Evolutionary conservation across 164 flowering plant genomes (phyloP).

Genomic region (Macadamia integrifolia): DNA sequence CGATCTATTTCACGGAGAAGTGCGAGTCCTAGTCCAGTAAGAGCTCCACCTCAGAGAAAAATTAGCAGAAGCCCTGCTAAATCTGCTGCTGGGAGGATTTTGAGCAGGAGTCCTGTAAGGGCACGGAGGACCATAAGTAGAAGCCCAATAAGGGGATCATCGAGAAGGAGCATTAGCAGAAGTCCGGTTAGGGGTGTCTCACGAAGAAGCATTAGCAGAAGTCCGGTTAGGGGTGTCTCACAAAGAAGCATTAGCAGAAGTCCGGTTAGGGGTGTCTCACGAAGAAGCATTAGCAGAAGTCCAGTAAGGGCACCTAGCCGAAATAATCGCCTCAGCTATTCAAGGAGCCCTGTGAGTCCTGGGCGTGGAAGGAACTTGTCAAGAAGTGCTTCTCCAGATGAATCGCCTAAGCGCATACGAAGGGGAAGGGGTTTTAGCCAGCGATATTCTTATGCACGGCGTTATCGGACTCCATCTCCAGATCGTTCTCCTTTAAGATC

Average conservation of each 20-base stretch:
- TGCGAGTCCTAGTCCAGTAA: slow-evolving; percentile 26
- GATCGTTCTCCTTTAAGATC: slow-evolving; percentile 82
- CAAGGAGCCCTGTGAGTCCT: slow-evolving; percentile 57
- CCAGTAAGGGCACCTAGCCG: slow-evolving; percentile 50
- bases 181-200: slow-evolving; percentile 32
- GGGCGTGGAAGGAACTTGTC: slow-evolving; percentile 62
- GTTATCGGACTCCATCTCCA: slow-evolving; percentile 90
- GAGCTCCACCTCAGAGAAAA: slow-evolving; percentile 26
- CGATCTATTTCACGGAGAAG: slow-evolving; percentile 22
- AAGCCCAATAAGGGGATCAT: slow-evolving; percentile 34
- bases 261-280: slow-evolving; percentile 36
- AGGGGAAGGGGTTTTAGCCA: slow-evolving; percentile 96
- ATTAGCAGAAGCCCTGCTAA: slow-evolving; percentile 38
- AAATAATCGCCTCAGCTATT: slow-evolving; percentile 54
- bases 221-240: background rate
- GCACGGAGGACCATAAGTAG: slow-evolving; percentile 33
- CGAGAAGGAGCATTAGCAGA: slow-evolving; percentile 37
- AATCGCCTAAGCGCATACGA: slow-evolving; percentile 84
- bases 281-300: slow-evolving; percentile 53
- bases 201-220: background rate
- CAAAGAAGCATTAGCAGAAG: slow-evolving; percentile 44
- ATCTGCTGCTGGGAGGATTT: slow-evolving; percentile 27
- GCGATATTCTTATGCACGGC: slow-evolving; percentile 78
- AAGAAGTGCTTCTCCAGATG: slow-evolving; percentile 80
- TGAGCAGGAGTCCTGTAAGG: slow-evolving; percentile 41